Evolutionary conservation across 495 filamentous ascomycete genomes (phyloP), one percentile per base, ranked within the genome.

Genomic region (Margaritispora aquatica): DNA sequence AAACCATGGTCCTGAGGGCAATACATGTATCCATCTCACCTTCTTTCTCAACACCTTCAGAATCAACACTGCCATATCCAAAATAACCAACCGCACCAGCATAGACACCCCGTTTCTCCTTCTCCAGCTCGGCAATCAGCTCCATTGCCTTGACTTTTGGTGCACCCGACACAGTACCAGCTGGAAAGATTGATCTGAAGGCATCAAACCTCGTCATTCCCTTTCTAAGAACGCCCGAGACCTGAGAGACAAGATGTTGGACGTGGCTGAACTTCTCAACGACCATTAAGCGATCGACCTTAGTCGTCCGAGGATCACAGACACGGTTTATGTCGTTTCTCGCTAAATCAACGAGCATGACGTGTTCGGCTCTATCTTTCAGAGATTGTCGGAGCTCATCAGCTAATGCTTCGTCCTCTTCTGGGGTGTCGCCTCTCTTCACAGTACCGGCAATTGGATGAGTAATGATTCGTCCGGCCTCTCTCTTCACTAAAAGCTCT

Each of bases 21-120:
- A 98, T 98, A 70, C 92, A 97, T 1, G 93, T 97, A 70, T 98
- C 94, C 94, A 98, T 97, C 13, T 89, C 90, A 9, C 95, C 94
- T 55, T 92, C 85, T 26, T 62, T 68, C 31, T 74, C 73, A 5
- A 68, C 68, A 0, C 73, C 74, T 5, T 71, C 62, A 9, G 62
- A 63, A 26, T 80, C 73, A 2, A 87, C 72, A 49, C 76, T 78
- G 41, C 78, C 76, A 60, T 90, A 92, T 9, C 89, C 89, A 64
- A 90, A 93, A 73, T 96, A 97, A 0, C 94, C 94, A 4, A 97
- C 91, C 0, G 95, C 94, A n/a, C 94, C 94, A 31, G 93, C 94
- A 69, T 97, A 98, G 20, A 98, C 86, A 1, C 95, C 93, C 24
- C 94, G 80, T 76, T 95, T 96, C 78, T 98, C 94, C 50, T 80